Percentiles rank a stretch among this genome's conserved stretches.
Conservation (phyloP, 202 grass and related monocot species). For the Schoenoplectus triqueter region DNA sequence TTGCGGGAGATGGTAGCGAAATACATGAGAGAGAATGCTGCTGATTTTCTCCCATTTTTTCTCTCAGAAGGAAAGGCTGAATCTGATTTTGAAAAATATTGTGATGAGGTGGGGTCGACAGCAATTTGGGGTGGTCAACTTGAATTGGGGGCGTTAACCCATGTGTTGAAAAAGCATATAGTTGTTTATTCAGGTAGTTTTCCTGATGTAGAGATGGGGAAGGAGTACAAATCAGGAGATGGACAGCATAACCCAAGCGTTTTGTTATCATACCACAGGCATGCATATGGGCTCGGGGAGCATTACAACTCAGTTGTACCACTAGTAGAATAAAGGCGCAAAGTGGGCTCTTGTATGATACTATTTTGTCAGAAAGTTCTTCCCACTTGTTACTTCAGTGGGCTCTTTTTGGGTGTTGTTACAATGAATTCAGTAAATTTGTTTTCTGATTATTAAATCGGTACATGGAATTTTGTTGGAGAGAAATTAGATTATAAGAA, state of each 20-base stretch:
- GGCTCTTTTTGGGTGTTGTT: constrained; percentile 27
- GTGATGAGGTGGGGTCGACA: constrained; percentile 68
- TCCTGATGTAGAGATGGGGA: constrained; percentile 93
- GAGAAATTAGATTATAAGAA: not conserved
- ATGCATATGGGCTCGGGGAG: constrained; percentile 96
- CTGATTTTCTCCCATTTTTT: constrained; percentile 86
- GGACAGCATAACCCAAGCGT: constrained; percentile 45
- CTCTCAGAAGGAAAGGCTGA: constrained; percentile 78
- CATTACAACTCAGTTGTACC: constrained; percentile 94
- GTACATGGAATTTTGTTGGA: constrained; percentile 26
- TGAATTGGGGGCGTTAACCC: constrained; percentile 77
- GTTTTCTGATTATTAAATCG: constrained; percentile 21
- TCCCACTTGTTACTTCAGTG: constrained; percentile 10
- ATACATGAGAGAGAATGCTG: constrained; percentile 71
- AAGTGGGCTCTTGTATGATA: constrained; percentile 32
- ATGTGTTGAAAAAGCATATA: constrained; percentile 87
- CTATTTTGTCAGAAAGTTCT: constrained; percentile 23
- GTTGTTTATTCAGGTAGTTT: constrained; percentile 88
- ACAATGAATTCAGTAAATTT: constrained; percentile 14
- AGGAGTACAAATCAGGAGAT: constrained; percentile 66
- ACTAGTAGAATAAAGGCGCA: constrained; percentile 21
- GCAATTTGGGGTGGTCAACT: constrained; percentile 93
- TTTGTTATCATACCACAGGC: constrained; percentile 81
- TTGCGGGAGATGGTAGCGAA: constrained; percentile 75
- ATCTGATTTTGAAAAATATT: constrained; percentile 70